Evolutionary conservation across 768 basidiomycete species (phyloP), one percentile per base, ranked within the genome.

Genomic region (Leccinum disarticulatum): DNA sequence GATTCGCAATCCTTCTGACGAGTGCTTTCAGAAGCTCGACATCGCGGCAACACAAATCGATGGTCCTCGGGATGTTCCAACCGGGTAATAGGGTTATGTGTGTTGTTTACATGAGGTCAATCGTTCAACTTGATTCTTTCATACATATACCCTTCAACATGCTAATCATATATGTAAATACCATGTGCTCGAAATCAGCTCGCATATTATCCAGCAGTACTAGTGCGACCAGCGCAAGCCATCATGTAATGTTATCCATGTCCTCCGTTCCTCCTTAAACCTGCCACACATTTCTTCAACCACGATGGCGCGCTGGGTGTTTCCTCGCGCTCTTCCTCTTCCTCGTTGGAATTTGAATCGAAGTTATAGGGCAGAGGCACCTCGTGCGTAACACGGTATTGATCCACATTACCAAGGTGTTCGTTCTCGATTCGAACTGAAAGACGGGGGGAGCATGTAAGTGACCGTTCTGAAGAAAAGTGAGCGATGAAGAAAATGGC

Each of bases 371-470:
- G 93, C 35, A 96, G 73, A 0, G 91, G 91, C 8, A 95, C 87
- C 68, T 97, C 93, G 35, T 87, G 80, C 1, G 91, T 94, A 33
- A 91, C 87, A 22, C 93, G 90, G 70, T 95, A 98, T 66, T 95
- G 93, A 82, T 96, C 94, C 73, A 93, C 85, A 72, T 96, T 96
- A 79, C 94, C 93, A 17, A 95, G 77, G 61, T 96, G 94, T 76
- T 96, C 94, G 74, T 91, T 95, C 71, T 95, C 91, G 47, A 92
- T 76, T 64, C 90, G 90, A 70, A 84, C 87, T 91, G 64, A 8
- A 33, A 35, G n/a, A 35, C 19, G 19, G 22, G 19, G 22, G 22
- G 4, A 7, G 15, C 15, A 17, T 5, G 10, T 51, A 25, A 59
- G 25, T 43, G 5, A 14, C 3, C 6, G 8, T 52, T 28, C 27